Percentiles rank a stretch among this genome's conserved stretches.
These are phyloP conservation scores for Ramaria rubella DNA, from an alignment of 768 basidiomycete species.

Conservation along the genomic window DNA sequence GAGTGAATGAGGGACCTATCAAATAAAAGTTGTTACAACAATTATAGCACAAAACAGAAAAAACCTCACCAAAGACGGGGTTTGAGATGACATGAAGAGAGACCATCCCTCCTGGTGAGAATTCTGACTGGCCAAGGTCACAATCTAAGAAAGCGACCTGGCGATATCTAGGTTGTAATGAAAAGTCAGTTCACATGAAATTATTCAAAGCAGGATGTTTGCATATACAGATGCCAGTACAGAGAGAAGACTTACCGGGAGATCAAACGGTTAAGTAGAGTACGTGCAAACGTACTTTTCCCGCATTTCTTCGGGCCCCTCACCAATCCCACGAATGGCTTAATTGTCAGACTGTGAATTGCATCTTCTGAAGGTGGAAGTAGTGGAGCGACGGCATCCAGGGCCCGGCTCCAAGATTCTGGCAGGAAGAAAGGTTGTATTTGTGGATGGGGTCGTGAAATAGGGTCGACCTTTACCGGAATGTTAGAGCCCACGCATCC, in stretches of 20 bases:
- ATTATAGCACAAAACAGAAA: not conserved
- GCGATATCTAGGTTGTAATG: slow-evolving; percentile 43
- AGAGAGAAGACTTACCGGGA: slow-evolving; percentile 35
- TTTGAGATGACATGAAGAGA: slow-evolving; percentile 64
- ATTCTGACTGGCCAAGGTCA: slow-evolving; percentile 92
- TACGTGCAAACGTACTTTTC: slow-evolving; percentile 83
- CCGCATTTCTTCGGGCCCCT: slow-evolving; percentile 84
- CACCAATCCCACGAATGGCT: slow-evolving; percentile 49
- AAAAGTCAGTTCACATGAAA: slow-evolving; percentile 3
- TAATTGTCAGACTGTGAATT: slow-evolving; percentile 11
- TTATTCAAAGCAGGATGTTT: not conserved
- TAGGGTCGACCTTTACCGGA: slow-evolving; percentile 19
- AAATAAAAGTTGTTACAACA: not conserved
- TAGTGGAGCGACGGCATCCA: slow-evolving; percentile 13
- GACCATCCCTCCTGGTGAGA: slow-evolving; percentile 81
- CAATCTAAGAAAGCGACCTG: slow-evolving; percentile 90
- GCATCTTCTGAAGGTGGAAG: not conserved
- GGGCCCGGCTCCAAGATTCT: slow-evolving; percentile 29
- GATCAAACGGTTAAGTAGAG: slow-evolving; percentile 63
- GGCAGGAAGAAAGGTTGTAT: slow-evolving; percentile 30
- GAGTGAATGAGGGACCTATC: slow-evolving; percentile 83
- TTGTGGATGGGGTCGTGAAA: slow-evolving; percentile 35
- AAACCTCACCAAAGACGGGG: slow-evolving; percentile 60
- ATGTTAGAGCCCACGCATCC: not conserved
- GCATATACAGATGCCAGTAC: not conserved